These are phyloP conservation scores for Zymoseptoria pseudotritici DNA, from an alignment of 2,329 filamentous ascomycete genomes.

Conservation along the genomic window DNA sequence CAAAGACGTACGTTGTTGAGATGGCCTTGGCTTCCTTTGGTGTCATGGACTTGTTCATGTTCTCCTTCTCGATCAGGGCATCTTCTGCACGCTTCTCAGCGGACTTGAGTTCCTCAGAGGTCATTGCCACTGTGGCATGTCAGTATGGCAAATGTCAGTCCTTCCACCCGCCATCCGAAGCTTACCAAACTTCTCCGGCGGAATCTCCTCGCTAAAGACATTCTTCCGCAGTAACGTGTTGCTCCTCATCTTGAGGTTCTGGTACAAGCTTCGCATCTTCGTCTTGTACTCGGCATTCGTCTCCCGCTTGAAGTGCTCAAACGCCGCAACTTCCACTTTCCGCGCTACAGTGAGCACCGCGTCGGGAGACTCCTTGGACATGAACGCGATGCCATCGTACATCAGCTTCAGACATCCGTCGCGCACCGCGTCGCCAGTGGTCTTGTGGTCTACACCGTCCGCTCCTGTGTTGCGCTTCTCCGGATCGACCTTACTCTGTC, in stretches of 20 bases:
- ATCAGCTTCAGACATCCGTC: constrained; percentile 84
- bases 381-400: constrained; percentile 82
- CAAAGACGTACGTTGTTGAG: constrained; percentile 28
- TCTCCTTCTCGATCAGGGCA: constrained; percentile 72
- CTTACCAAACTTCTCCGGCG: constrained; percentile 55
- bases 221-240: constrained; percentile 70
- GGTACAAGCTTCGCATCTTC: constrained; percentile 87
- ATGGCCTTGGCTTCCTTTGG: constrained; percentile 87
- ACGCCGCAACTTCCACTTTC: constrained; percentile 72
- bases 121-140: constrained; percentile 59
- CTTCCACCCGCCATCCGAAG: not conserved
- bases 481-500: constrained; percentile 49
- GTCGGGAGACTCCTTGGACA: constrained; percentile 54
- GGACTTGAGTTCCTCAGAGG: constrained; percentile 83
- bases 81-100: constrained; percentile 72
- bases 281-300: constrained; percentile 66
- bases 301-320: constrained; percentile 60
- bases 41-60: constrained; percentile 96
- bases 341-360: constrained; percentile 59
- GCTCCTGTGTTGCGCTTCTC: constrained; percentile 74
- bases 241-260: constrained; percentile 88
- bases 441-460: constrained; percentile 71
- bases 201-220: constrained; percentile 68
- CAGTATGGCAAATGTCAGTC: not conserved
- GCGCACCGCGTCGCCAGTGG: constrained; percentile 65